Evolutionary conservation across 495 filamentous ascomycete genomes (phyloP), one percentile per base, ranked within the genome.

Genomic region (Talaromyces trachyspermus): DNA sequence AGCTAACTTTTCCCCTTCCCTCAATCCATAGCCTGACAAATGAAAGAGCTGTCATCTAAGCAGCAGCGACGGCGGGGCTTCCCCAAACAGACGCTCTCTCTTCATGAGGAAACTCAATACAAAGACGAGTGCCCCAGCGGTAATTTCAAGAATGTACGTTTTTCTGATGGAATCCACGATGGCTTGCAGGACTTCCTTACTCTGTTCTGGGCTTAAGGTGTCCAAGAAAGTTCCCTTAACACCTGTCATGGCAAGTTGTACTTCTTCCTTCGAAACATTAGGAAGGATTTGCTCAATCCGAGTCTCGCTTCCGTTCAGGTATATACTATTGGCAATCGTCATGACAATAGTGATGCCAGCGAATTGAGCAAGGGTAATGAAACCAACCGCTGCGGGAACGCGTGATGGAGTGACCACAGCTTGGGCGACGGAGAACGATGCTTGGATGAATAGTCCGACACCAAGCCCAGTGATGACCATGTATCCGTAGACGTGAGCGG

Each of bases 61-160:
- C n/a, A n/a, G n/a, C n/a, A n/a, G n/a, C n/a, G n/a, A n/a, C n/a
- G n/a, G n/a, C n/a, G n/a, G n/a, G n/a, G 25, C 25, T 11, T 27
- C 5, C 25, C 5, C 11, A 27, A 27, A 27, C 11, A 27, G 25
- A 27, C 25, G 25, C 11, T 27, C 25, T 19, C 35, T 38, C 64
- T 75, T 77, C 78, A 83, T 76, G 14, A 56, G 54, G 12, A 72
- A 10, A n/a, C 61, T 66, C n/a, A 68, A 54, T 0, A 79, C 46
- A 9, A 72, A 12, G 7, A 64, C 57, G 44, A 79, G 20, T 0
- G 64, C 68, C 7, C 77, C 78, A 2, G 70, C 72, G 9, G 62
- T 57, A 20, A 76, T 63, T 12, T 73, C 65, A 5, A 80, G 52
- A 5, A 72, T 62, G 54, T 80, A 79, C 0, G 69, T 65, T 53